A percentile compares a stretch with the other conserved stretches of the same genome.
Evolutionary conservation across 2,329 filamentous ascomycete genomes (phyloP).

Genomic region (Pseudocercospora vitis): DNA sequence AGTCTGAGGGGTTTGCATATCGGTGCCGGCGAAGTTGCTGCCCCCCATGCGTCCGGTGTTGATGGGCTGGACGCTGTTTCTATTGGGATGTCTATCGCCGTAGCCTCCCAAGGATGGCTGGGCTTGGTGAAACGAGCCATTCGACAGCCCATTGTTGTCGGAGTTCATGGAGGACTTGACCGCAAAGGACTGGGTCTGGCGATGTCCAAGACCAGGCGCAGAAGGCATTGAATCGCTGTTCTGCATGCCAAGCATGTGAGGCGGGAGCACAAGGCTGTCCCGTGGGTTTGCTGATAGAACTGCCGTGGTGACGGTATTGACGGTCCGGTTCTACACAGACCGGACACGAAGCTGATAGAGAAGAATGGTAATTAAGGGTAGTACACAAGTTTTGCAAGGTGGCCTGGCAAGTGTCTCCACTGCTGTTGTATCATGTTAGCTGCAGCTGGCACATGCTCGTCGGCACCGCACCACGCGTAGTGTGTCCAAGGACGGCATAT

Average conservation of each 20-base stretch:
- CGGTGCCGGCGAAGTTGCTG: slow-evolving; percentile 46
- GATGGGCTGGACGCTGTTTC: slow-evolving; percentile 76
- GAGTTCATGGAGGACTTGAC: slow-evolving; percentile 68
- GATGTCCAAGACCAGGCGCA: slow-evolving; percentile 55
- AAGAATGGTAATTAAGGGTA: slow-evolving; percentile 20
- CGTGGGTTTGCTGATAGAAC: slow-evolving; percentile 72
- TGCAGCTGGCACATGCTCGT: not conserved
- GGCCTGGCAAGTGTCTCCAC: slow-evolving; percentile 18
- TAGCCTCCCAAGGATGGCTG: slow-evolving; percentile 70
- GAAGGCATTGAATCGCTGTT: slow-evolving; percentile 68
- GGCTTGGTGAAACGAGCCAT: slow-evolving; percentile 88
- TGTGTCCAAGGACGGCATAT: not conserved
- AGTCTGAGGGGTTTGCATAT: slow-evolving; percentile 83
- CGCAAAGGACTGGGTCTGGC: slow-evolving; percentile 64
- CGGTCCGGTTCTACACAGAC: slow-evolving; percentile 27
- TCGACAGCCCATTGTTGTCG: slow-evolving; percentile 85
- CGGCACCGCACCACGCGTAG: not conserved
- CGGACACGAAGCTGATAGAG: slow-evolving; percentile 19
- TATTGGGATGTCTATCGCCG: slow-evolving; percentile 79
- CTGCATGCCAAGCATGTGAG: slow-evolving; percentile 90
- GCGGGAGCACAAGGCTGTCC: slow-evolving; percentile 81
- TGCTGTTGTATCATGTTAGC: slow-evolving; percentile 16
- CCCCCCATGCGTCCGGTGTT: slow-evolving; percentile 69
- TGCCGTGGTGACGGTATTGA: slow-evolving; percentile 67
- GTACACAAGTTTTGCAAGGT: slow-evolving; percentile 18